Evolutionary conservation across 768 basidiomycete genomes (phyloP).

Genomic region (Auriscalpium orientale): DNA sequence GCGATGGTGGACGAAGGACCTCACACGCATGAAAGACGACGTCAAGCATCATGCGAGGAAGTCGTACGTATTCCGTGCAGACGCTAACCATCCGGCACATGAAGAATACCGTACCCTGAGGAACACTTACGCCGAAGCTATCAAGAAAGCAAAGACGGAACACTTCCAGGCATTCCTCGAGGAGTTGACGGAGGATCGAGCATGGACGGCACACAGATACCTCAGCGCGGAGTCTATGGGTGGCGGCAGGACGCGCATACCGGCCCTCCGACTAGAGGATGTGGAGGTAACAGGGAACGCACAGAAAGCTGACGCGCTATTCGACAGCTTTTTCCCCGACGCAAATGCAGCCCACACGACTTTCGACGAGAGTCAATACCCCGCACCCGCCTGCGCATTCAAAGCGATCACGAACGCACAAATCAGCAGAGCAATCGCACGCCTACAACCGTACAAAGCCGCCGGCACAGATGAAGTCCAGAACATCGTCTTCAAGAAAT

Average conservation of each 20-base stretch:
- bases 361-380: constrained; percentile 8
- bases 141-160: constrained; percentile 12
- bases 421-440: background rate
- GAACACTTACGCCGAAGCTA: constrained; percentile 9
- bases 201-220: constrained; percentile 16
- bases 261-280: constrained; percentile 6
- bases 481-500: constrained; percentile 16
- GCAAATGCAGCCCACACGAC: background rate
- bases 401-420: constrained; percentile 8
- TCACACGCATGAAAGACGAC: background rate
- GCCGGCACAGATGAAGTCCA: constrained; percentile 16
- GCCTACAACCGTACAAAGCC: constrained; percentile 16
- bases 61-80: background rate
- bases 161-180: constrained; percentile 21
- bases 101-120: background rate
- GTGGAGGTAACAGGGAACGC: constrained; percentile 12
- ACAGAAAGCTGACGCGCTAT: constrained; percentile 16
- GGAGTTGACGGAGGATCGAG: background rate
- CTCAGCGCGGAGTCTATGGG: constrained; percentile 4
- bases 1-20: background rate
- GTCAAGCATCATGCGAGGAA: background rate
- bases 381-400: background rate
- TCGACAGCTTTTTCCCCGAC: constrained; percentile 19
- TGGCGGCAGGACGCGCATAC: constrained; percentile 9
- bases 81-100: background rate